phyloP scores from a whole-genome alignment of 1,139 yeast species.

The Kodamaea sp. region DNA sequence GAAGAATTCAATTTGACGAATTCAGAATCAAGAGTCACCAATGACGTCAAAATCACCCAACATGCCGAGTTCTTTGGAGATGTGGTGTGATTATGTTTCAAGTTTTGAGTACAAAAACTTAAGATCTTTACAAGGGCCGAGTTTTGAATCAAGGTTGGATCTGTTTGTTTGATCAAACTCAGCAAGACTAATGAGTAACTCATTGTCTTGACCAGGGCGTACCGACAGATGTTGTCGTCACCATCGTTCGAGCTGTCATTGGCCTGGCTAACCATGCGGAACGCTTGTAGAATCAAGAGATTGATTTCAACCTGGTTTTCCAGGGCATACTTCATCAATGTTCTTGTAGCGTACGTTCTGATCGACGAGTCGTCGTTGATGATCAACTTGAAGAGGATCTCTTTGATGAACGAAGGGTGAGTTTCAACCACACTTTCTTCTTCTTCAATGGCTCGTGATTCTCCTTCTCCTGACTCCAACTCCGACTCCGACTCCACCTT shows the following conservation, averaged over 20 bases:
- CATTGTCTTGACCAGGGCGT: constrained; percentile 24
- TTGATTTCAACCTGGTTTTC: constrained; percentile 37
- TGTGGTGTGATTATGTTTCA: constrained; percentile 34
- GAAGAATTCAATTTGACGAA: constrained; percentile 70
- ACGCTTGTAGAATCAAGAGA: constrained; percentile 31
- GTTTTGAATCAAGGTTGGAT: constrained; percentile 37
- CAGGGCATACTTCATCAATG: constrained; percentile 31
- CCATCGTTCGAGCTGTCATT: constrained; percentile 21
- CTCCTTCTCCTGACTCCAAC: constrained; percentile 9
- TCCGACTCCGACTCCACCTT: constrained; percentile 8
- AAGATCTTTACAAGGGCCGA: constrained; percentile 40
- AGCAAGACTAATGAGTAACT: constrained; percentile 38
- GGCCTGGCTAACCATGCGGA: constrained; percentile 33
- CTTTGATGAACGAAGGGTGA: constrained; percentile 26
- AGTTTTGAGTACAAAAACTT: constrained; percentile 47
- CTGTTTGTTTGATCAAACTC: constrained; percentile 38
- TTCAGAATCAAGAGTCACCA: constrained; percentile 53
- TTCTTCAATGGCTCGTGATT: constrained; percentile 19
- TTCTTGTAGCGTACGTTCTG: constrained; percentile 33
- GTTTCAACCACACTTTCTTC: constrained; percentile 19
- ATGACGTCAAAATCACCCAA: constrained; percentile 77
- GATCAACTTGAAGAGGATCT: constrained; percentile 31
- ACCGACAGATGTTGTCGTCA: constrained; percentile 23
- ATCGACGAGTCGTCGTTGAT: constrained; percentile 34
- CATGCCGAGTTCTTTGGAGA: constrained; percentile 30